Evolutionary conservation across 1,284 basidiomycete genomes (phyloP), one percentile per base, ranked within the genome.

Genomic region (Irpex sp.): DNA sequence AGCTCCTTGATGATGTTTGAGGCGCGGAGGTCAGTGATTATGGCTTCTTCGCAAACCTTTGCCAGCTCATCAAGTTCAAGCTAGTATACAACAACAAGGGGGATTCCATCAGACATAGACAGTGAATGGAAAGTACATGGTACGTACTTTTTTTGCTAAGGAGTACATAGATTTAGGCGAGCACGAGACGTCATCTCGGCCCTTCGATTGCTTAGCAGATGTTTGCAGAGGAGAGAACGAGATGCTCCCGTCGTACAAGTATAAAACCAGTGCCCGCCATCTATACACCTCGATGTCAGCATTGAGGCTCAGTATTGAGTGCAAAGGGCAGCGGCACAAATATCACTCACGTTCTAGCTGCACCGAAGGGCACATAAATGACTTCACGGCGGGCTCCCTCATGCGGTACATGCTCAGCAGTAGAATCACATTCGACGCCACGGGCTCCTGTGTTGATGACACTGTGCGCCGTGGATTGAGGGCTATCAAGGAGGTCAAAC

Each of bases 141-240:
- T 7, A 26, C 58, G n/a, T 17, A 67, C 64, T 58, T 58, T 67
- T 2, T 59, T 49, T 15, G 66, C 66, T 17, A 67, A 58, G 15
- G 62, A 21, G 37, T 65, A 67, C 64, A 67, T 65, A 15, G 64
- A 65, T 46, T 65, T 65, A 0, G 66, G 64, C 9, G 66, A 67
- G 37, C 64, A 63, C 3, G 49, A 50, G 13, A 19, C 2, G 4
- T 50, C 19, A 21, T 31, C 31, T 31, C 31, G 31, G 31, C n/a
- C 19, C 51, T 17, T n/a, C 58, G 5, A 17, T 11, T 3, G 61
- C 17, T 15, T 21, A 33, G 21, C 46, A n/a, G 15, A 21, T 11
- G 64, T 58, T 8, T 58, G 51, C 35, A 64, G 19, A 4, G 61
- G 53, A n/a, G 61, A 59, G 53, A 68, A 68, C 6, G 61, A 21